These are phyloP conservation scores for Aspergillus leporis DNA, from an alignment of 495 filamentous ascomycete species.

Conservation along the genomic window DNA sequence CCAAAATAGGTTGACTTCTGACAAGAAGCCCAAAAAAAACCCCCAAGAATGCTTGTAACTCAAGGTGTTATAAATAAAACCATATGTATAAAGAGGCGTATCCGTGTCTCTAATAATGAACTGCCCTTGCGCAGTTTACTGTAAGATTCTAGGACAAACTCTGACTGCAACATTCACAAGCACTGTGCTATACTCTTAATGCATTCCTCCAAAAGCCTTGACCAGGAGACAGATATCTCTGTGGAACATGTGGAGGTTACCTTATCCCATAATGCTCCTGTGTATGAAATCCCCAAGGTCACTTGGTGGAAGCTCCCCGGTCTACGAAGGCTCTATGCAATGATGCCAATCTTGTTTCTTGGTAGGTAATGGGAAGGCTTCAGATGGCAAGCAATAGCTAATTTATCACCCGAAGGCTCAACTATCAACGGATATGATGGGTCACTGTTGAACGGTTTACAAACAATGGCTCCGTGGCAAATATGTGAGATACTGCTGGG, in stretches of 20 bases:
- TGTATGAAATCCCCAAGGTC: background rate
- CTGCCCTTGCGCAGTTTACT: background rate
- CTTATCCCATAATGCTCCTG: background rate
- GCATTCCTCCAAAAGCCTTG: background rate
- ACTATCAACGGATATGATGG: slow-evolving; percentile 1
- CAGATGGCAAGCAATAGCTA: background rate
- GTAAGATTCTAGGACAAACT: background rate
- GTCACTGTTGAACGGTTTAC: background rate
- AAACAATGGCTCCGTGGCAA: slow-evolving; percentile 1
- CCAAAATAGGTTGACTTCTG: too few species aligned
- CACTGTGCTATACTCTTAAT: background rate
- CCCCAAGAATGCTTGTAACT: background rate
- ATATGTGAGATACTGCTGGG: background rate
- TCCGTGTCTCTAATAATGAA: background rate
- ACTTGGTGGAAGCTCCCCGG: slow-evolving; percentile 1
- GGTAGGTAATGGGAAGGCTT: background rate
- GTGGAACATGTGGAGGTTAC: background rate
- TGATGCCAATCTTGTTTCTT: slow-evolving; percentile 1
- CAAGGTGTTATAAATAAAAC: background rate
- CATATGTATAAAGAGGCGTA: background rate
- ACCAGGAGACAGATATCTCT: background rate
- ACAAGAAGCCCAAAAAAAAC: too few species aligned
- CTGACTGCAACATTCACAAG: background rate
- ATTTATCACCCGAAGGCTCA: background rate
- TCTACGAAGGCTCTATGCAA: background rate